Percentiles rank a stretch among this genome's conserved stretches.
Conservation (phyloP, 441 rosid genomes). For the Croton laevigatus region DNA sequence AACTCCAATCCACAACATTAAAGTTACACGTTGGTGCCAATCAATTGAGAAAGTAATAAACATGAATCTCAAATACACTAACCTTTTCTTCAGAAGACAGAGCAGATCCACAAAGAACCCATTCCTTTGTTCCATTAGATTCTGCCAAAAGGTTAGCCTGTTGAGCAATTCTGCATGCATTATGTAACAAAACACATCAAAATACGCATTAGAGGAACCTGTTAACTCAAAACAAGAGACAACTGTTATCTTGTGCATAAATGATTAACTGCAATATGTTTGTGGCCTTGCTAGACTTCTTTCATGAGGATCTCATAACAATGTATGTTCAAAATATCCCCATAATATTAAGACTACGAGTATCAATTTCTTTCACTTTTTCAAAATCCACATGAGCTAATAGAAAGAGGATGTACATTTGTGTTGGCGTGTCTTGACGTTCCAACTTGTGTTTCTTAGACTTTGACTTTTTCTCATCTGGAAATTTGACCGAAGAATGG, state of each 20-base stretch:
- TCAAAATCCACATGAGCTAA: not conserved
- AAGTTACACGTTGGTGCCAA: not conserved
- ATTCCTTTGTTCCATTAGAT: slow-evolving; percentile 33
- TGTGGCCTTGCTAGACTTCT: no score
- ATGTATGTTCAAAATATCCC: not conserved
- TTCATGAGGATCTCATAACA: not conserved
- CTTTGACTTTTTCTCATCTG: slow-evolving; percentile 53
- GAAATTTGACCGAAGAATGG: slow-evolving; percentile 70
- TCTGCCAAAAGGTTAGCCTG: slow-evolving; percentile 31
- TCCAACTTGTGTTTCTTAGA: slow-evolving; percentile 21
- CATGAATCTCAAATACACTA: slow-evolving; percentile 21
- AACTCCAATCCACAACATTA: not conserved
- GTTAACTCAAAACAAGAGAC: not conserved
- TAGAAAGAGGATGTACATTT: slow-evolving; percentile 38
- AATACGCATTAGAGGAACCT: not conserved
- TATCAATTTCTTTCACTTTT: not conserved
- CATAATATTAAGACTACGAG: not conserved
- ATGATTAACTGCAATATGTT: no score
- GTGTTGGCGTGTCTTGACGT: slow-evolving; percentile 18
- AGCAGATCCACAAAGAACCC: slow-evolving; percentile 87
- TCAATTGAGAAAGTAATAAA: not conserved
- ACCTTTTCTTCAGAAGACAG: slow-evolving; percentile 77
- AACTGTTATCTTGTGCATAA: not conserved
- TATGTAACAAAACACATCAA: slow-evolving; percentile 4
- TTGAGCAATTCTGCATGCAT: slow-evolving; percentile 37